A percentile compares a stretch with the other conserved stretches of the same genome.
These are phyloP conservation scores for Hymenoscyphus albidus DNA, from an alignment of 2,329 filamentous ascomycete species.

Conservation along the genomic window DNA sequence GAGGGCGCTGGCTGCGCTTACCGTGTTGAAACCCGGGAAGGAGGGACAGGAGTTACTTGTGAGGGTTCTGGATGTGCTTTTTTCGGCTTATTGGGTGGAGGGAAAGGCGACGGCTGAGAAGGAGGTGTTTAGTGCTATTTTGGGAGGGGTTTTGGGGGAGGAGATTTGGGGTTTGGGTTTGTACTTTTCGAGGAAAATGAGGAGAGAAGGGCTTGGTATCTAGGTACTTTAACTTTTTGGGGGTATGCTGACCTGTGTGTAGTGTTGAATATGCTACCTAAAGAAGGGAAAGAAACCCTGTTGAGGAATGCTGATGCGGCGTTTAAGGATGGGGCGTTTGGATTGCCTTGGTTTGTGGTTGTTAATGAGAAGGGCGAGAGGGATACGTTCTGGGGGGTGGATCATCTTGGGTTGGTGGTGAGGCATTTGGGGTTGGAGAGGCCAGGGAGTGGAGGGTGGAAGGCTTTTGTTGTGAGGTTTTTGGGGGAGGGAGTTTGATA, in stretches of 20 bases:
- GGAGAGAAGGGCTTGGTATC: background rate
- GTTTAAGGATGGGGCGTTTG: conserved; percentile 53
- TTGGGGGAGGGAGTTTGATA: background rate
- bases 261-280: conserved; percentile 23
- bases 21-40: conserved; percentile 19
- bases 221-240: too few relatives aligned
- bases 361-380: conserved; percentile 50
- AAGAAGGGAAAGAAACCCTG: conserved; percentile 36
- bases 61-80: conserved; percentile 26
- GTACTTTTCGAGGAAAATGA: conserved; percentile 3
- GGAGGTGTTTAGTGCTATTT: conserved; percentile 31
- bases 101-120: conserved; percentile 23
- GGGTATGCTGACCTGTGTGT: conserved; percentile 2
- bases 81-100: conserved; percentile 27
- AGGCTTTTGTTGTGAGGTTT: conserved; percentile 23
- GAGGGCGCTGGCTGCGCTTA: conserved; percentile 49
- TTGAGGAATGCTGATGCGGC: conserved; percentile 47
- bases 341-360: conserved; percentile 56
- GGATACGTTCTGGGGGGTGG: conserved; percentile 57
- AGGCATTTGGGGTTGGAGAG: conserved; percentile 49
- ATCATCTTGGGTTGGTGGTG: conserved; percentile 53
- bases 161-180: conserved; percentile 40
- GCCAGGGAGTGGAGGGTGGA: conserved; percentile 28
- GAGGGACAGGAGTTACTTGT: conserved; percentile 19
- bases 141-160: conserved; percentile 45